phyloP scores from a whole-genome alignment of 371 early-diverging fungal species.

The Dentiscutata heterogama region DNA sequence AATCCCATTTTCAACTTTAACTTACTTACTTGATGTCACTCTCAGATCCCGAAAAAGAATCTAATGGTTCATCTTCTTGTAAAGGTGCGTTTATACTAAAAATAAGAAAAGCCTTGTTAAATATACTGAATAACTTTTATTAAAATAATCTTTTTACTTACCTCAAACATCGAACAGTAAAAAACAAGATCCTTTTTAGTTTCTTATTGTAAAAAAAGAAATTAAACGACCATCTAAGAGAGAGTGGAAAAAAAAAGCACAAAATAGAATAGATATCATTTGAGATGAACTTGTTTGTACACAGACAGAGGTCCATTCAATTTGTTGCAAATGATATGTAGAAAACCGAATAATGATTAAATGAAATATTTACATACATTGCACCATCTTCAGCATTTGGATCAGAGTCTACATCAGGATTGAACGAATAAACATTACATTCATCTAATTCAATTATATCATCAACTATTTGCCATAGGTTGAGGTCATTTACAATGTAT shows the following conservation, averaged over 20 bases:
- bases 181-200: conserved; percentile 89
- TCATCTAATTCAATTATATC: conserved; percentile 81
- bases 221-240: conserved; percentile 88
- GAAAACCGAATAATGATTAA: not conserved
- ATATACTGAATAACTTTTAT: not conserved
- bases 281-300: conserved; percentile 32
- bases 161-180: conserved; percentile 89
- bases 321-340: not conserved
- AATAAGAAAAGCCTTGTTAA: not conserved
- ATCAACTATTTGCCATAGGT: conserved; percentile 88
- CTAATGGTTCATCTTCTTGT: conserved; percentile 37
- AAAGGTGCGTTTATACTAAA: conserved; percentile 39
- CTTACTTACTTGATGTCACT: conserved; percentile 34
- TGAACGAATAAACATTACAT: conserved; percentile 89
- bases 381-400: conserved; percentile 88
- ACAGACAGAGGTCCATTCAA: conserved; percentile 34
- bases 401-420: conserved; percentile 86
- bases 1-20: too few relatives aligned
- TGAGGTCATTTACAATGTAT: conserved; percentile 52
- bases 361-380: conserved; percentile 49
- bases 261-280: not conserved
- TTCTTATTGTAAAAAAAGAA: conserved; percentile 94
- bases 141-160: conserved; percentile 48
- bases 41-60: not conserved
- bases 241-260: conserved; percentile 9